These are phyloP conservation scores for Botrytis deweyae DNA, from an alignment of 2,329 filamentous ascomycete genomes.

Conservation along the genomic window DNA sequence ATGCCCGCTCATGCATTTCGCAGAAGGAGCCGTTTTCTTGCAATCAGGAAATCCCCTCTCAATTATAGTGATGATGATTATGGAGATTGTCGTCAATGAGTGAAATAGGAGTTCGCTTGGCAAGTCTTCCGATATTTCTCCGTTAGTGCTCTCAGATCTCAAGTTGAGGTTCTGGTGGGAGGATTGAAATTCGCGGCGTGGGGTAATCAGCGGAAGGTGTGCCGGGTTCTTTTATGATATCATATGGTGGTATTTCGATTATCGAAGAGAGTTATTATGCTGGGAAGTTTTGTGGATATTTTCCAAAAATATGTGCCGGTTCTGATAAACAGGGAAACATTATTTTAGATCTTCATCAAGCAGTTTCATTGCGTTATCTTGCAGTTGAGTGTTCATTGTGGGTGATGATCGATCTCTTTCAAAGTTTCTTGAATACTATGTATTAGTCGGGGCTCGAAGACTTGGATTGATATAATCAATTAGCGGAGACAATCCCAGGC, in stretches of 20 bases:
- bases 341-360: neutral
- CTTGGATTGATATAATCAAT: neutral
- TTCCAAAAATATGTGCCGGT: neutral
- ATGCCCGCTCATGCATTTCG: neutral
- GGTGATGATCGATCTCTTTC: neutral
- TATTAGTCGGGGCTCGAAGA: neutral
- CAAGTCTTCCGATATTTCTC: neutral
- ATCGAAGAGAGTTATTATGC: neutral
- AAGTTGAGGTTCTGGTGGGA: neutral
- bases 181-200: neutral
- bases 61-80: neutral
- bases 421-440: neutral
- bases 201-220: neutral
- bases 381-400: neutral
- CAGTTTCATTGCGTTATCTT: neutral
- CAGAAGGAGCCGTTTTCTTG: neutral
- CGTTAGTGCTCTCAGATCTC: neutral
- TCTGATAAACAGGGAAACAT: neutral
- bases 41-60: neutral
- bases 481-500: neutral
- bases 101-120: slow-evolving; percentile 14
- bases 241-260: neutral
- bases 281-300: neutral
- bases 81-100: neutral
- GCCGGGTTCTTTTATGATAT: neutral